phyloP scores from a whole-genome alignment of 2,329 filamentous ascomycete species.

The Herpotrichia juniperi region DNA sequence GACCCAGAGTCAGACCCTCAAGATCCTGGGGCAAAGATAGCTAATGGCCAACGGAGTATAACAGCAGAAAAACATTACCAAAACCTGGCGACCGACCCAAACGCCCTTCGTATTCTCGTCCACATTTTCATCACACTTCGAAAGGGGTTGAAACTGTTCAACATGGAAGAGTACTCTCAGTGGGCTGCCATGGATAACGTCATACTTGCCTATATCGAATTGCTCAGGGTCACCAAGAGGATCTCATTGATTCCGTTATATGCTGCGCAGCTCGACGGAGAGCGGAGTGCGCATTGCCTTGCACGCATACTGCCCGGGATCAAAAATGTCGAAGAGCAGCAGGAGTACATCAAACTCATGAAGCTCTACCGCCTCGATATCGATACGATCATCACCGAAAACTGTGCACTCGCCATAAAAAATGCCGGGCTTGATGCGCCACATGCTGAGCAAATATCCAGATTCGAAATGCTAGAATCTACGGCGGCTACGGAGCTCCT shows the following conservation, averaged over 20 bases:
- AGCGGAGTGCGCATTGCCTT: slow-evolving; percentile 72
- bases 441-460: slow-evolving; percentile 31
- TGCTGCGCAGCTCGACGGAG: slow-evolving; percentile 74
- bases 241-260: slow-evolving; percentile 86
- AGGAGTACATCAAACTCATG: slow-evolving; percentile 75
- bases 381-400: slow-evolving; percentile 73
- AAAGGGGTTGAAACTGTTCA: slow-evolving; percentile 58
- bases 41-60: slow-evolving; percentile 22
- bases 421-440: slow-evolving; percentile 35
- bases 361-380: slow-evolving; percentile 75
- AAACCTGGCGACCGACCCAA: slow-evolving; percentile 46
- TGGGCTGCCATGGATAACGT: slow-evolving; percentile 71
- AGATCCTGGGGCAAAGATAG: slow-evolving; percentile 23
- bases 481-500: slow-evolving; percentile 50
- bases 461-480: slow-evolving; percentile 58
- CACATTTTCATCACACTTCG: slow-evolving; percentile 68
- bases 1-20: slow-evolving; percentile 32
- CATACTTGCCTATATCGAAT: slow-evolving; percentile 80
- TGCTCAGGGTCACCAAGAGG: slow-evolving; percentile 73
- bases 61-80: slow-evolving; percentile 33
- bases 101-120: slow-evolving; percentile 52
- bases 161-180: slow-evolving; percentile 25
- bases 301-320: slow-evolving; percentile 79
- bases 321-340: slow-evolving; percentile 67
- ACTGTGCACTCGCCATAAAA: slow-evolving; percentile 56